These are phyloP conservation scores for Catharanthus roseus DNA, from an alignment of 257 asterid genomes.

Conservation along the genomic window DNA sequence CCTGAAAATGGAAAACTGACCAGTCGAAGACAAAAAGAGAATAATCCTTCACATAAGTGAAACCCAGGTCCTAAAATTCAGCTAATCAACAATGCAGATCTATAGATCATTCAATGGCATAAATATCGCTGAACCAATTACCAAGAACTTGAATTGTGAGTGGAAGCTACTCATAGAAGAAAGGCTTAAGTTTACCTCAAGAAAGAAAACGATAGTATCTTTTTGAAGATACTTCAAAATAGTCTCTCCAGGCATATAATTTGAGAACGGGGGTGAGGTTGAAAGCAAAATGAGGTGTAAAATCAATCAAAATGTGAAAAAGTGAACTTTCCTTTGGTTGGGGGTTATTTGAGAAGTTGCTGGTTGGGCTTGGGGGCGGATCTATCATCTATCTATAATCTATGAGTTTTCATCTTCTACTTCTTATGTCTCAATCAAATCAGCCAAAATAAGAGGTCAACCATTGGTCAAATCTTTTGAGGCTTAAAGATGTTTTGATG, in stretches of 20 bases:
- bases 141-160: constrained; percentile 4
- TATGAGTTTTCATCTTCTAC: neutral
- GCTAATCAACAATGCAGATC: constrained; percentile 30
- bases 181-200: constrained; percentile 15
- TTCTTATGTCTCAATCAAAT: neutral
- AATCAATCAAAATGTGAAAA: constrained; percentile 10
- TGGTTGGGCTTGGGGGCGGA: too few species aligned
- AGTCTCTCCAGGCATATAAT: too few species aligned
- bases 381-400: too few species aligned
- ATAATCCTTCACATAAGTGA: constrained; percentile 10
- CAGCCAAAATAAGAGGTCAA: neutral
- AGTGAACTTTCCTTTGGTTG: neutral
- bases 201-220: constrained; percentile 1
- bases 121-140: neutral
- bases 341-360: too few species aligned
- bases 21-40: constrained; percentile 15
- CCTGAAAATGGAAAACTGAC: constrained; percentile 6
- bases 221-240: neutral
- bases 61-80: constrained; percentile 15
- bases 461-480: constrained; percentile 5
- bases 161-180: constrained; percentile 1
- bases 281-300: neutral
- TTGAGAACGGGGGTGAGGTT: neutral
- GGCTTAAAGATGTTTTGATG: neutral
- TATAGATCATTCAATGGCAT: constrained; percentile 17